phyloP scores from a whole-genome alignment of 345 rosid species.

The Citrus sinensis region DVS_A1.0 CM039168.1:2378001-2378500 shows the following conservation, averaged over 20 bases:
- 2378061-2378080: slow-evolving; percentile 19
- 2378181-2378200: slow-evolving; percentile 16
- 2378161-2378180: slow-evolving; percentile 26
- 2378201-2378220: slow-evolving; percentile 21
- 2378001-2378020: too few species aligned
- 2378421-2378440: background rate
- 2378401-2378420: background rate
- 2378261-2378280: background rate
- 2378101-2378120: slow-evolving; percentile 3
- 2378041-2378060: background rate
- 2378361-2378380: background rate
- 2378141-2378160: slow-evolving; percentile 17
- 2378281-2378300: slow-evolving; percentile 12
- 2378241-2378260: slow-evolving; percentile 22
- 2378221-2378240: slow-evolving; percentile 27
- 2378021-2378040: background rate
- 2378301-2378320: slow-evolving; percentile 11
- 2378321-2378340: slow-evolving; percentile 10
- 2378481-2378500: background rate
- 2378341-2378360: slow-evolving; percentile 7
- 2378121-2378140: slow-evolving; percentile 9
- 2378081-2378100: slow-evolving; percentile 15
- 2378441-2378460: background rate
- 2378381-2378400: background rate
- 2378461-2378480: background rate